Base-by-base conservation (phyloP, 1,284 basidiomycete species). In the Gastroboletus turbinatus region DNA sequence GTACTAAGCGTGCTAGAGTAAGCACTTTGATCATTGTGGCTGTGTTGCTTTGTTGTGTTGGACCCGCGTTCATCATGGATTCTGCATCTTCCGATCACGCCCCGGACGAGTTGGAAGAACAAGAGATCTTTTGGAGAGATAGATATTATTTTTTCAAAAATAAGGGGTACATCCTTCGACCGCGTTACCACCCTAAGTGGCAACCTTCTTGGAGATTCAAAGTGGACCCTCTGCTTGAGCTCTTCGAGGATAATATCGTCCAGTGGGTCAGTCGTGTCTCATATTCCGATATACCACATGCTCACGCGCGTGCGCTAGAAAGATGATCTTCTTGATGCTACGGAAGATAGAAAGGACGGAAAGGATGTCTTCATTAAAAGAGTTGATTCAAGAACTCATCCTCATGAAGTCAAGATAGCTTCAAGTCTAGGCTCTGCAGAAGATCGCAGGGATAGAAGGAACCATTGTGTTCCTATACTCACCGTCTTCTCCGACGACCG, bases 281-380 rank as follows among this genome's bases (percentile, higher is more conserved):
- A 10, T 6, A 29, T 9, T 29, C 29, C 1, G 29, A 27, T 27
- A 27, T 27, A 27, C 27, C 27, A 27, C 27, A 27, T 27, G 10
- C 3, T n/a, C n/a, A n/a, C n/a, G n/a, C n/a, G n/a, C n/a, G n/a
- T n/a, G n/a, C n/a, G n/a, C n/a, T n/a, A n/a, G 23, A n/a, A 44
- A 3, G 43, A 7, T 1, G 25, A 11, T 44, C 27, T 44, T 14
- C 43, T 29, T 0, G 36, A 38, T 38, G 36, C 36, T 4, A 58
- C 40, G 7, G 29, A 11, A 3, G 10, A 30, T 2, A 2, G 29
- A 30, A 4, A 4, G 6, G 3, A 11, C 27, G 32, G 49, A 21
- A 55, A 33, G 19, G 19, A 21, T 0, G 63, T 63, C 1, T 63
- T 63, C 39, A 63, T 65, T 1, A 63, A 27, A 27, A 4, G 25